These are phyloP conservation scores for Volvox reticuliferus DNA, from an alignment of 139 green algal genomes.

Conservation along the genomic window DNA sequence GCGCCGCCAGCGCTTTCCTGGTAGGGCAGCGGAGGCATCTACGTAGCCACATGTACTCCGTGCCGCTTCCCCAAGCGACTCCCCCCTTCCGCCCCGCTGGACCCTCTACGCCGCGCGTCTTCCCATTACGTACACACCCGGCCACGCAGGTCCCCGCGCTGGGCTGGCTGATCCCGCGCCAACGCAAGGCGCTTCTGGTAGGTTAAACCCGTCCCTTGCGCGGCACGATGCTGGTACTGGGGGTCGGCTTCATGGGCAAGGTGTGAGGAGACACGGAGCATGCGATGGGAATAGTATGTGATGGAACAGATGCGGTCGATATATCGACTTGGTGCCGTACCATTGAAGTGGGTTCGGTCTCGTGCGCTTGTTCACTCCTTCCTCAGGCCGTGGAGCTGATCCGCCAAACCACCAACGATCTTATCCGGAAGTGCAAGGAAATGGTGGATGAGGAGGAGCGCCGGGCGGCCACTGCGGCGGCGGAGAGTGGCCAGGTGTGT, in stretches of 20 bases:
- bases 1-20: too few species aligned
- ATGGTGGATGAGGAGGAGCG: slow-evolving; percentile 96
- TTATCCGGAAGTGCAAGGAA: slow-evolving; percentile 90
- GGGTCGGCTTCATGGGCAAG: too few species aligned
- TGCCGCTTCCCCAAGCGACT: not conserved
- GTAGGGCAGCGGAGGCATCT: too few species aligned
- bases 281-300: too few species aligned
- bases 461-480: slow-evolving; percentile 53
- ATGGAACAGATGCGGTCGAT: too few species aligned
- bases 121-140: too few species aligned
- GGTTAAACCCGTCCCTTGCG: not conserved
- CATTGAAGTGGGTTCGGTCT: too few species aligned
- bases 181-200: slow-evolving; percentile 82
- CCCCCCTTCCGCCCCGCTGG: not conserved
- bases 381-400: slow-evolving; percentile 92
- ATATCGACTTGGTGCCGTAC: too few species aligned
- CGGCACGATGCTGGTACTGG: too few species aligned
- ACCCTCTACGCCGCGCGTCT: not conserved
- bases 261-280: too few species aligned
- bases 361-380: too few species aligned
- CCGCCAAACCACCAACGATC: slow-evolving; percentile 86
- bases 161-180: slow-evolving; percentile 74
- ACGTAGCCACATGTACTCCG: too few species aligned
- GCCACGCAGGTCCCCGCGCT: slow-evolving; percentile 64
- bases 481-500: slow-evolving; percentile 44